A percentile compares a stretch with the other conserved stretches of the same genome.
phyloP scores from a whole-genome alignment of 2,329 filamentous ascomycete species.

The Trichoderma afroharzianum region DNA sequence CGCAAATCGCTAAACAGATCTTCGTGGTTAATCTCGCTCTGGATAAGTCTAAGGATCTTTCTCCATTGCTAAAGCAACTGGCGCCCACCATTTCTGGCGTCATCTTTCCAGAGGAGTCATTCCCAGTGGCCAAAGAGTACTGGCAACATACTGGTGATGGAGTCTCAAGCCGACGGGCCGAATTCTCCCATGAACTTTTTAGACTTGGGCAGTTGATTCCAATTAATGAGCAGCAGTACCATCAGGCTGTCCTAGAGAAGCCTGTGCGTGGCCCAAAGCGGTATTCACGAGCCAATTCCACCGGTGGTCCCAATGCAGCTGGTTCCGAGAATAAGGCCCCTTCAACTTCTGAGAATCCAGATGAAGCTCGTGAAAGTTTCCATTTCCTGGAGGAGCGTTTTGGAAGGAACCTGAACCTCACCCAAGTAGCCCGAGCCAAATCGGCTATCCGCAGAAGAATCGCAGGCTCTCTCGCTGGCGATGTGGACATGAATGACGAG shows the following conservation, averaged over 20 bases:
- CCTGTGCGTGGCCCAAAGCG: constrained; percentile 69
- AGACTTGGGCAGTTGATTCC: constrained; percentile 59
- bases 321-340: constrained; percentile 15
- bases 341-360: constrained; percentile 21
- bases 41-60: constrained; percentile 48
- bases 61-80: constrained; percentile 51
- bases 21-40: constrained; percentile 61
- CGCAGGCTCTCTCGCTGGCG: constrained; percentile 73
- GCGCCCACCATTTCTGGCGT: constrained; percentile 65
- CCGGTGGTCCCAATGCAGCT: constrained; percentile 18
- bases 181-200: constrained; percentile 78
- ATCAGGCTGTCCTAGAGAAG: constrained; percentile 32
- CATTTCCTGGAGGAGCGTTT: constrained; percentile 92
- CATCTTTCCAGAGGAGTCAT: constrained; percentile 64
- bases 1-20: constrained; percentile 46
- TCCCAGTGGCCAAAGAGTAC: constrained; percentile 79
- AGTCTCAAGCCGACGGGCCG: constrained; percentile 82
- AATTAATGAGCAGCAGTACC: constrained; percentile 26
- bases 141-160: constrained; percentile 98
- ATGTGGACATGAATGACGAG: constrained; percentile 51
- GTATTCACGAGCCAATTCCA: constrained; percentile 62
- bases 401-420: constrained; percentile 81
- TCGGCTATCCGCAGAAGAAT: constrained; percentile 83
- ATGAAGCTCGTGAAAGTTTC: constrained; percentile 60
- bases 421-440: constrained; percentile 76